Percentiles rank a stretch among this genome's conserved stretches.
phyloP scores from a whole-genome alignment of 257 asterid genomes.

The Nicotiana otophora region DNA sequence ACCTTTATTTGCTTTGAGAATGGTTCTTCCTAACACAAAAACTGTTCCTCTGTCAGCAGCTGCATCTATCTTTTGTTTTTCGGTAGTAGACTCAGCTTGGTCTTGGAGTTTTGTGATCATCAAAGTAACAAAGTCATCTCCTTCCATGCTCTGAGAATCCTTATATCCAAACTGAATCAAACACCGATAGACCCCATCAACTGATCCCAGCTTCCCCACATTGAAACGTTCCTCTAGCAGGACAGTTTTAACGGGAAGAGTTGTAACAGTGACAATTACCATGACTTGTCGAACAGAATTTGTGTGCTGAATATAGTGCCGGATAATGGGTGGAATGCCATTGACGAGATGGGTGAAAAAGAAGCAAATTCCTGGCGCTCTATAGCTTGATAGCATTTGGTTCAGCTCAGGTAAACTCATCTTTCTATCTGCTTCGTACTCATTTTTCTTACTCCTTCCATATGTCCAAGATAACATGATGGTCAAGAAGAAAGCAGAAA shows the following conservation, averaged over 20 bases:
- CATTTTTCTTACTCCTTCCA: conserved; percentile 48
- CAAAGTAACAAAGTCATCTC: conserved; percentile 31
- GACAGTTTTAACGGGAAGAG: conserved; percentile 41
- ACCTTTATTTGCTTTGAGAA: conserved; percentile 40
- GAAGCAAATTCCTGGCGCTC: conserved; percentile 56
- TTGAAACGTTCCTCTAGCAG: conserved; percentile 32
- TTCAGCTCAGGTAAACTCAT: conserved; percentile 43
- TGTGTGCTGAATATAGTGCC: conserved; percentile 46
- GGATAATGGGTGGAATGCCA: conserved; percentile 72
- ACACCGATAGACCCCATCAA: conserved; percentile 49
- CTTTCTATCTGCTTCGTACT: conserved; percentile 43
- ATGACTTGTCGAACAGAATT: conserved; percentile 43
- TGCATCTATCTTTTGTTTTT: conserved; percentile 25
- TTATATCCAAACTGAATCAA: conserved; percentile 56
- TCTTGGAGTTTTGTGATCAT: conserved; percentile 27
- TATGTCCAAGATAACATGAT: conserved; percentile 64
- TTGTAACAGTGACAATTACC: conserved; percentile 50
- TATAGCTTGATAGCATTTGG: conserved; percentile 26
- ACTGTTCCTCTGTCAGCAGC: conserved; percentile 29
- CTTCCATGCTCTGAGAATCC: conserved; percentile 39
- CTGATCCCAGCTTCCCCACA: conserved; percentile 36
- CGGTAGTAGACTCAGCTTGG: conserved; percentile 13
- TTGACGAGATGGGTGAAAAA: conserved; percentile 52
- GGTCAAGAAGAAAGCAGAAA: conserved; percentile 42
- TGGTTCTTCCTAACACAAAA: conserved; percentile 45